Evolutionary conservation across 345 rosid genomes (phyloP).

Genomic region (Populus pruinosa): DNA sequence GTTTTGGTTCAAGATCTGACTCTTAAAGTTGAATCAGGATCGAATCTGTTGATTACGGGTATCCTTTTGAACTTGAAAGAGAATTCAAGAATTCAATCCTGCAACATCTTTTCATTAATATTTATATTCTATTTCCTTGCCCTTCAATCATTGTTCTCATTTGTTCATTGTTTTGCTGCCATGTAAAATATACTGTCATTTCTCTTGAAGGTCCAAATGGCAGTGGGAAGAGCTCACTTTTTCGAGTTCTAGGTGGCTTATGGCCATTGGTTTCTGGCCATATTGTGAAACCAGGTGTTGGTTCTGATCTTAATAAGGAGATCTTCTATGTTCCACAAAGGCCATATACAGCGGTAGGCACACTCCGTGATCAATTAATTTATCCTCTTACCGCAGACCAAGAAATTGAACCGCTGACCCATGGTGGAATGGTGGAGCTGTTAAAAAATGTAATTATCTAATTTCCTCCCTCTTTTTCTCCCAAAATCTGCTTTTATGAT

Average conservation of each 20-base stretch:
- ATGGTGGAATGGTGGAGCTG: conserved; percentile 76
- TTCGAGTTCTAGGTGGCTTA: conserved; percentile 97
- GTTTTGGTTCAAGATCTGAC: conserved; percentile 88
- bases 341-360: conserved; percentile 98
- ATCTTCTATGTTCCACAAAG: conserved; percentile 97
- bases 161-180: not conserved
- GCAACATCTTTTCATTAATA: not conserved
- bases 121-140: not conserved
- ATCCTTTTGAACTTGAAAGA: conserved; percentile 17
- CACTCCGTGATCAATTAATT: conserved; percentile 93
- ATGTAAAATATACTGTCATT: conserved; percentile 4
- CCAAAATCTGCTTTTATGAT: not conserved
- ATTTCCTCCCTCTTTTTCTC: not conserved
- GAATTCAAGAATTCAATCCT: conserved; percentile 15
- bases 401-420: conserved; percentile 69
- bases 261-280: conserved; percentile 95
- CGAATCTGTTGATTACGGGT: conserved; percentile 99
- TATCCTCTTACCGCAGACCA: conserved; percentile 86
- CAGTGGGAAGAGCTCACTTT: conserved; percentile 99
- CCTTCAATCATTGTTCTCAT: not conserved
- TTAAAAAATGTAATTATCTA: conserved; percentile 70
- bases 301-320: conserved; percentile 98
- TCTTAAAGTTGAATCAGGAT: conserved; percentile 83
- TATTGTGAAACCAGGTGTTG: conserved; percentile 96
- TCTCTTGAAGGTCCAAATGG: conserved; percentile 89